Conservation (phyloP, 305 asterid genomes). For the Fraxinus baroniana region DNA sequence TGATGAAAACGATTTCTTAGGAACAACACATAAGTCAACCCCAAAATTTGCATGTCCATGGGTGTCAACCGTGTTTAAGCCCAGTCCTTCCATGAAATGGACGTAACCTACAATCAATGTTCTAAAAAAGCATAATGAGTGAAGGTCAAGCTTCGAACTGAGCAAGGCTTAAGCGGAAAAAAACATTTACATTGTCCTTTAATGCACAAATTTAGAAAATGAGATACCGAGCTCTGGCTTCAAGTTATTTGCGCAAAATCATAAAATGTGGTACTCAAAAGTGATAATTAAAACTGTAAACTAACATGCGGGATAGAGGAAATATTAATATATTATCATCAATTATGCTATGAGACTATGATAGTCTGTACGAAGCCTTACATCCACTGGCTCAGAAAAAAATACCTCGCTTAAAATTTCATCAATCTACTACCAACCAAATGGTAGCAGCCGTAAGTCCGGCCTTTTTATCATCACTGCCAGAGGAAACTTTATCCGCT, state of each 20-base stretch:
- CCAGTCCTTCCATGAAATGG: conserved; percentile 87
- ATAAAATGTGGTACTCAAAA: neutral
- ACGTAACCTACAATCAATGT: conserved; percentile 26
- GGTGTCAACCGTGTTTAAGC: conserved; percentile 96
- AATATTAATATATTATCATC: neutral
- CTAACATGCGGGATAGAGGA: neutral
- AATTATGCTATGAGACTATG: neutral
- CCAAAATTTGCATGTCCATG: conserved; percentile 99
- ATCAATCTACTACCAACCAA: too few relatives aligned
- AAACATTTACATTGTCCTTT: neutral
- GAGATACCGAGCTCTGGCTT: neutral
- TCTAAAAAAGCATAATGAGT: too few relatives aligned
- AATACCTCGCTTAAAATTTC: too few relatives aligned
- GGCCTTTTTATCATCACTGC: too few relatives aligned
- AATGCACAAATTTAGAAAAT: neutral
- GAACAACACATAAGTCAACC: conserved; percentile 71
- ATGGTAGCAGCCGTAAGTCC: too few relatives aligned
- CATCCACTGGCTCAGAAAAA: conserved; percentile 53
- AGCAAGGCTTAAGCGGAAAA: too few relatives aligned
- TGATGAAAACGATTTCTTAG: conserved; percentile 15
- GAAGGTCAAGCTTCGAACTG: too few relatives aligned
- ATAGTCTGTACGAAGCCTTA: neutral
- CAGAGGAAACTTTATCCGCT: too few relatives aligned
- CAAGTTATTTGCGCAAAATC: neutral
- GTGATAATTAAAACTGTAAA: neutral